Evolutionary conservation across 371 early-diverging fungal genomes (phyloP), one percentile per base, ranked within the genome.

Genomic region (Sporodiniella umbellata): DNA sequence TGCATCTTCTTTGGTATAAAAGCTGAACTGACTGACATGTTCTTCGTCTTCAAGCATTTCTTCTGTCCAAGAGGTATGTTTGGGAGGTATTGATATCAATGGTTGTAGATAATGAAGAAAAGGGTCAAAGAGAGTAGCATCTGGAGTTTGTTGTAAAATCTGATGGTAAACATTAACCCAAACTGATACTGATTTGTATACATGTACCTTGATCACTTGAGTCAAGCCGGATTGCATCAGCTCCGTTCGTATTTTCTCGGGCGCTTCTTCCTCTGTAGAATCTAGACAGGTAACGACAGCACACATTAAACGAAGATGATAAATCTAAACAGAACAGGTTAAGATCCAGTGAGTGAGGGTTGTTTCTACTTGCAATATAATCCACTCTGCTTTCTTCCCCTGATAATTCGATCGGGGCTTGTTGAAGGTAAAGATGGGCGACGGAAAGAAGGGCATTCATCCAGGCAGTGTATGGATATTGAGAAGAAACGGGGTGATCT

Each of bases 381-480:
- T 77, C 73, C 8, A 72, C 71, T 1, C 72, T 73, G 6, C 77
- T 73, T 54, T 77, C 77, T 51, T 77, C 77, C 23, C 67, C 67
- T 73, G 72, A 71, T 11, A 56, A 40, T 11, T 60, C 64, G 26
- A 68, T 68, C 0, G 71, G 72, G 45, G 72, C 70, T 7, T 67
- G 69, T 33, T 77, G 73, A 46, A 77, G 70, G 30, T 72, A 67
- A 17, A 54, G 51, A 10, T 77, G 73, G 1, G 69, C 69, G 0
- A 69, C 72, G 26, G 54, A 59, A 11, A 68, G 65, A 7, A 77
- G 28, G 30, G 72, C 77, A 1, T 71, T 60, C 77, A 77, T 77
- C 77, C 77, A 77, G 8, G 71, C 63, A 10, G 77, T 70, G 44
- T 72, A 77, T 11, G n/a, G n/a, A n/a, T n/a, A n/a, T n/a, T n/a